These are phyloP conservation scores for Pyrenula aspistea DNA, from an alignment of 495 filamentous ascomycete species.

Conservation along the genomic window DNA sequence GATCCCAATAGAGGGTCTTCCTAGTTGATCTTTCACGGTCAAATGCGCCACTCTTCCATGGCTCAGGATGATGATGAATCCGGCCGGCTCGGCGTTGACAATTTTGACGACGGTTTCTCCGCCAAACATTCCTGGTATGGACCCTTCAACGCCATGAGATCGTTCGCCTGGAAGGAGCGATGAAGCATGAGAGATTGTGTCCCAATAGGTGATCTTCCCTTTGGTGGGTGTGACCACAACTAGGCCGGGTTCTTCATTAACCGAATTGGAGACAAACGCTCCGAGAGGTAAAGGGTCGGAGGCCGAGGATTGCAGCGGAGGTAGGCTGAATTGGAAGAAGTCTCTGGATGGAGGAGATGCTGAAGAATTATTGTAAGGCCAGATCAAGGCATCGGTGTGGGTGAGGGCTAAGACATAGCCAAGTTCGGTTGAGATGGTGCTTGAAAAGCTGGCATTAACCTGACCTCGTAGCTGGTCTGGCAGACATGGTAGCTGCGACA, in stretches of 20 bases:
- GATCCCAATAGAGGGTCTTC: constrained; percentile 63
- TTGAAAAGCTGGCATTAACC: constrained; percentile 21
- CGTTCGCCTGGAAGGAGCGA: constrained; percentile 64
- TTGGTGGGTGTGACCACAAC: constrained; percentile 71
- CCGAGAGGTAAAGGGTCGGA: constrained; percentile 66
- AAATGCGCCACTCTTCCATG: constrained; percentile 78
- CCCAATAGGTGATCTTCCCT: constrained; percentile 88
- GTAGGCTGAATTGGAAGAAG: constrained; percentile 63
- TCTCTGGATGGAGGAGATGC: constrained; percentile 50
- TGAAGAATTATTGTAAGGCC: constrained; percentile 56
- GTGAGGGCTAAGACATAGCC: constrained; percentile 73
- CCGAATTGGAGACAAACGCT: constrained; percentile 61
- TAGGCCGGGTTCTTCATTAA: constrained; percentile 66
- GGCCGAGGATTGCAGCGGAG: constrained; percentile 51
- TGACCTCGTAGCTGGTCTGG: constrained; percentile 59
- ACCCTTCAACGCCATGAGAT: constrained; percentile 62
- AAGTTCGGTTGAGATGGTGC: constrained; percentile 49
- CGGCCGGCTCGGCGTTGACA: constrained; percentile 71
- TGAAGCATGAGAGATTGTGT: constrained; percentile 74
- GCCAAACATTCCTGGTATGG: constrained; percentile 57
- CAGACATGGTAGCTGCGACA: constrained; percentile 70
- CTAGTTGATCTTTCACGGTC: constrained; percentile 71
- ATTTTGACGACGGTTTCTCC: constrained; percentile 69
- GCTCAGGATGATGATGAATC: constrained; percentile 72
- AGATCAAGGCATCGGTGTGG: constrained; percentile 68